Percentiles rank a stretch among this genome's conserved stretches.
phyloP scores from a whole-genome alignment of 495 filamentous ascomycete species.

The Penicillium lividum region DNA sequence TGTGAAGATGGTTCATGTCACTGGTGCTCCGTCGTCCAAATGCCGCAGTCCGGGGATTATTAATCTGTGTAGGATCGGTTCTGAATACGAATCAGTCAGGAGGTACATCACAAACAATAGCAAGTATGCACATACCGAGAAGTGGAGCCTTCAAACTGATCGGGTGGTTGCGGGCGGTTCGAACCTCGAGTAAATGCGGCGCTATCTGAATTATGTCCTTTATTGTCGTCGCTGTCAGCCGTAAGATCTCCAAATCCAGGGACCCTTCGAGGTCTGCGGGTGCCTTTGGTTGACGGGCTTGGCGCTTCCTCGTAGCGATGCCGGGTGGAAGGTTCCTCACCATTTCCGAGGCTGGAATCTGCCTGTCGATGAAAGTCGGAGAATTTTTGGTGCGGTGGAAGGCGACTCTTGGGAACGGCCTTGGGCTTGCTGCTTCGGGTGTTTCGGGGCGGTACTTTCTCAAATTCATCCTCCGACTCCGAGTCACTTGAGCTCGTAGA shows the following conservation, averaged over 20 bases:
- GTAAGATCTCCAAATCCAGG: constrained; percentile 16
- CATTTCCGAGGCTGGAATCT: constrained; percentile 28
- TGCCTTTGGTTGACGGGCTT: constrained; percentile 3
- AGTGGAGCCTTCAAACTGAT: constrained; percentile 16
- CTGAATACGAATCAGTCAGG: constrained; percentile 4
- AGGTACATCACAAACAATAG: not conserved
- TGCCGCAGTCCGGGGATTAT: constrained; percentile 14
- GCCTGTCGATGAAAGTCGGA: constrained; percentile 31
- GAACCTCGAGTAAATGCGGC: constrained; percentile 30
- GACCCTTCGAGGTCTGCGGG: constrained; percentile 16
- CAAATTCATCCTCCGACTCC: constrained; percentile 27
- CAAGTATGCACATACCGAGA: constrained; percentile 21
- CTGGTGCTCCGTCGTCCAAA: constrained; percentile 62
- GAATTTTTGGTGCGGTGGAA: constrained; percentile 38
- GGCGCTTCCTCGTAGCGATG: constrained; percentile 10
- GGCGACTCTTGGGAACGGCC: constrained; percentile 46
- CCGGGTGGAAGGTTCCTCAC: constrained; percentile 30
- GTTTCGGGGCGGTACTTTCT: constrained; percentile 20
- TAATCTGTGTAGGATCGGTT: constrained; percentile 5
- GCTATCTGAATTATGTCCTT: constrained; percentile 46
- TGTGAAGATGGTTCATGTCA: constrained; percentile 61
- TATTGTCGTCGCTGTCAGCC: constrained; percentile 28
- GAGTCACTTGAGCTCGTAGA: constrained; percentile 47
- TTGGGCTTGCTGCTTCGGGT: constrained; percentile 34
- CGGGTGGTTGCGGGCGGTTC: constrained; percentile 18